Evolutionary conservation across 202 grass and related monocot species (phyloP).

Genomic region (Brachypodium distachyon): DNA sequence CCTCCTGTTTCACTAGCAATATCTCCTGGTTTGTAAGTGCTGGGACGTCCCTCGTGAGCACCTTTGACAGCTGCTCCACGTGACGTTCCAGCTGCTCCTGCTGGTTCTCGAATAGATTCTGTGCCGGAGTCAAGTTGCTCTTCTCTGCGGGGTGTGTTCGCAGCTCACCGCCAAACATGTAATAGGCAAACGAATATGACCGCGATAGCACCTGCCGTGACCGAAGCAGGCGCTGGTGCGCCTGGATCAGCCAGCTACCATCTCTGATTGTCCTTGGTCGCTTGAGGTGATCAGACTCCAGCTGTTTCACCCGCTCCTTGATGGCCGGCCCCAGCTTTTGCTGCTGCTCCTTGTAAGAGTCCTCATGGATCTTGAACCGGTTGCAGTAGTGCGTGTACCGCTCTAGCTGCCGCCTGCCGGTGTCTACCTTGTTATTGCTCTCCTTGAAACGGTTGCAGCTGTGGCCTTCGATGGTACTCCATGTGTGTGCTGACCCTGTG

Average conservation of each 20-base stretch:
- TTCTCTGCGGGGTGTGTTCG: background rate
- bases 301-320: background rate
- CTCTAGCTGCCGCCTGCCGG: slow-evolving; percentile 13
- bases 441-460: slow-evolving; percentile 54
- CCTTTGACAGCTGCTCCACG: slow-evolving; percentile 57
- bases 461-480: slow-evolving; percentile 32
- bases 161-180: slow-evolving; percentile 61
- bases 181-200: slow-evolving; percentile 65
- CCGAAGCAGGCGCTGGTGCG: slow-evolving; percentile 33
- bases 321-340: slow-evolving; percentile 10
- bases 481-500: slow-evolving; percentile 24
- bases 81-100: slow-evolving; percentile 64
- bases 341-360: slow-evolving; percentile 41
- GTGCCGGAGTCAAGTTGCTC: slow-evolving; percentile 6
- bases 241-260: slow-evolving; percentile 39
- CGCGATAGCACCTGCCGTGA: slow-evolving; percentile 42
- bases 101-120: slow-evolving; percentile 66
- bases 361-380: slow-evolving; percentile 40
- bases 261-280: slow-evolving; percentile 1
- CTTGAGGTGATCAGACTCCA: background rate
- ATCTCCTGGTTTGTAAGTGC: slow-evolving; percentile 12
- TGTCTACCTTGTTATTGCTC: background rate
- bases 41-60: background rate
- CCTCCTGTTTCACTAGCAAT: slow-evolving; percentile 16
- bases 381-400: slow-evolving; percentile 57